Evolutionary conservation across 345 rosid genomes (phyloP).

Genomic region (Populus ilicifolia): DNA sequence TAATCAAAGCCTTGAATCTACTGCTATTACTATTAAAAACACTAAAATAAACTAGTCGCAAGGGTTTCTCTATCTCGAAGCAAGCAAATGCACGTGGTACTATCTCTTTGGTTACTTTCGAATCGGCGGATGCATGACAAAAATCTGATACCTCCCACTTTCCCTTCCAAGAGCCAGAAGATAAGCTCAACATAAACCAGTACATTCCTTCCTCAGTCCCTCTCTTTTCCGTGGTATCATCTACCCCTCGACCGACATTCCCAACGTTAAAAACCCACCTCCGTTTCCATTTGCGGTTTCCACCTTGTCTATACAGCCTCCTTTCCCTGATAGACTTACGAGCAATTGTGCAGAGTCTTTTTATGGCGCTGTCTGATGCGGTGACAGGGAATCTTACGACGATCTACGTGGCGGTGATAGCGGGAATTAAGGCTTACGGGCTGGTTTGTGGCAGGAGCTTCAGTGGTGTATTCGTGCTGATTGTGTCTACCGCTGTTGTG

Average conservation of each 20-base stretch:
- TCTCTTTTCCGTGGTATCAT: neutral
- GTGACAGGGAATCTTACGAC: slow-evolving; percentile 76
- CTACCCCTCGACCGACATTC: slow-evolving; percentile 15
- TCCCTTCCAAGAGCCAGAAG: slow-evolving; percentile 1
- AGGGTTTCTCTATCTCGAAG: neutral
- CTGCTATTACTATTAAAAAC: neutral
- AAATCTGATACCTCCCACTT: slow-evolving; percentile 14
- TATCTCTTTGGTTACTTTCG: slow-evolving; percentile 8
- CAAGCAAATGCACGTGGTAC: slow-evolving; percentile 9
- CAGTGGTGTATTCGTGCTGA: slow-evolving; percentile 65
- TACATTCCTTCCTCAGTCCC: neutral
- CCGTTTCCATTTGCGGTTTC: neutral
- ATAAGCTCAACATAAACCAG: slow-evolving; percentile 11
- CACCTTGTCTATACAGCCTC: neutral
- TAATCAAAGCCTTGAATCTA: neutral
- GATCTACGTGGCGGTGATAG: slow-evolving; percentile 80
- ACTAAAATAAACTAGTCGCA: neutral
- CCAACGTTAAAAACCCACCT: slow-evolving; percentile 2
- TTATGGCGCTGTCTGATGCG: slow-evolving; percentile 79
- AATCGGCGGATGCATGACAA: slow-evolving; percentile 7
- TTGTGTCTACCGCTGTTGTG: slow-evolving; percentile 58
- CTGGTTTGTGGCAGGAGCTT: slow-evolving; percentile 55
- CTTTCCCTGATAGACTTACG: neutral
- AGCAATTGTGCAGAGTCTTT: neutral
- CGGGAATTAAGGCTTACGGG: slow-evolving; percentile 62